A percentile compares a stretch with the other conserved stretches of the same genome.
Conservation (phyloP, 2,329 filamentous ascomycete species). For the Cryphonectria japonica region DNA sequence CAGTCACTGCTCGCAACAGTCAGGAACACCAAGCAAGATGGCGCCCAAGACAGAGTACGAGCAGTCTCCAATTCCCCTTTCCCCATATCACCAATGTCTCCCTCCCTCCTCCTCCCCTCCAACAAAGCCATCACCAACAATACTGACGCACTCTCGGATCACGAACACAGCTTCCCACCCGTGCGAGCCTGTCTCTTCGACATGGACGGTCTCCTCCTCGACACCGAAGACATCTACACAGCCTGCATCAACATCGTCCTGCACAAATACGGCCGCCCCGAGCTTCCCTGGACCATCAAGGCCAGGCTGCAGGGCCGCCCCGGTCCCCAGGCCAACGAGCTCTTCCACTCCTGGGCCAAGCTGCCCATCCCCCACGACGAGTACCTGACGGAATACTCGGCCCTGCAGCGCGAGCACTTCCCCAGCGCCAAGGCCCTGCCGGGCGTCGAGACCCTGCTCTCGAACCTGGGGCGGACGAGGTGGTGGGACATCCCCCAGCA, state of each 20-base stretch:
- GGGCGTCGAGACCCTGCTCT: constrained; percentile 73
- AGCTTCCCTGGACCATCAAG: constrained; percentile 92
- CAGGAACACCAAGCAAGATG: constrained; percentile 39
- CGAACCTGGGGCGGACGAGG: constrained; percentile 57
- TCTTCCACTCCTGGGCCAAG: constrained; percentile 79
- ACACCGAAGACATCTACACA: constrained; percentile 91
- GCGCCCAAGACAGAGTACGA: constrained; percentile 51
- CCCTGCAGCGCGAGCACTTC: constrained; percentile 74
- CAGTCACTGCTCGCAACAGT: neutral
- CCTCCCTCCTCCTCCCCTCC: neutral
- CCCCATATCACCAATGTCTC: neutral
- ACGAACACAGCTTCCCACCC: constrained; percentile 76
- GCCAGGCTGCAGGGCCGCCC: constrained; percentile 74
- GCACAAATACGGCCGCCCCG: constrained; percentile 70
- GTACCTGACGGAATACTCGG: constrained; percentile 62
- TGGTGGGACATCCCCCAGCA: constrained; percentile 47
- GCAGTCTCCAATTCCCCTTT: neutral
- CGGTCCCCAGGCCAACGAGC: constrained; percentile 54
- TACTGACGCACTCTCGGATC: too few relatives aligned
- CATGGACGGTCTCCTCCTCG: constrained; percentile 95
- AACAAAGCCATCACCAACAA: neutral
- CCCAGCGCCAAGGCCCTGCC: constrained; percentile 75
- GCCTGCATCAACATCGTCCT: constrained; percentile 82
- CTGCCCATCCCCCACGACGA: constrained; percentile 76
- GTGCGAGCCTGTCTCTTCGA: constrained; percentile 94